Conservation (phyloP, 805 yeast species). For the Candida ulmi region DNA sequence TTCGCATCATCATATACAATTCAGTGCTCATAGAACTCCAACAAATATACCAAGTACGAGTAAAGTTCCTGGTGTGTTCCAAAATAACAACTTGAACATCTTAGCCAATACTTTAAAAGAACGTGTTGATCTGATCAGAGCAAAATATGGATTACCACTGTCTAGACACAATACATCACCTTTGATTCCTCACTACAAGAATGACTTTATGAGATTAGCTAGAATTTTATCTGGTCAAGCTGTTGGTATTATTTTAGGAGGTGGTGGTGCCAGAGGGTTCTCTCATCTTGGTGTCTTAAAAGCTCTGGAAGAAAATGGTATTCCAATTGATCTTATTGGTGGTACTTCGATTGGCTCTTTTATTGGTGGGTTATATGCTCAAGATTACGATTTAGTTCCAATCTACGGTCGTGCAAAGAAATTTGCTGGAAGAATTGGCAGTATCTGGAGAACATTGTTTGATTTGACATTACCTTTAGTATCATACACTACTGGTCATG, state of each 20-base stretch:
- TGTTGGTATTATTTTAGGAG: slow-evolving; percentile 90
- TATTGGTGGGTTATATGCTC: slow-evolving; percentile 92
- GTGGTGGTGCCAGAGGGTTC: slow-evolving; percentile 96
- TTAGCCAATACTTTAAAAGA: slow-evolving; percentile 24
- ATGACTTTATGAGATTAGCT: slow-evolving; percentile 86
- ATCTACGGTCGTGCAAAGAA: slow-evolving; percentile 86
- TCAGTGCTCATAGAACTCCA: slow-evolving; percentile 31
- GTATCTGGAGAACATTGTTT: slow-evolving; percentile 76
- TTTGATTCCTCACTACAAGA: slow-evolving; percentile 51
- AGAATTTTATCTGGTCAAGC: slow-evolving; percentile 89
- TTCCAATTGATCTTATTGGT: slow-evolving; percentile 90
- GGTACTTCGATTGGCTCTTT: slow-evolving; percentile 97
- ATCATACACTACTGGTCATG: slow-evolving; percentile 95
- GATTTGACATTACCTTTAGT: slow-evolving; percentile 93
- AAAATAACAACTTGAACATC: slow-evolving; percentile 4
- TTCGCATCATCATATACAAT: slow-evolving; percentile 87
- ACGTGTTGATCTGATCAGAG: slow-evolving; percentile 31
- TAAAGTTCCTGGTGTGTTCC: slow-evolving; percentile 7
- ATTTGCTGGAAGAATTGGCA: slow-evolving; percentile 75
- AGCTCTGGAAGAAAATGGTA: slow-evolving; percentile 86
- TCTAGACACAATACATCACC: slow-evolving; percentile 24
- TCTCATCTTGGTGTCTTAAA: slow-evolving; percentile 89
- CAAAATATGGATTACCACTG: slow-evolving; percentile 21
- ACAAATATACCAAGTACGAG: slow-evolving; percentile 8
- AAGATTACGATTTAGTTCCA: slow-evolving; percentile 86